Percentiles rank a stretch among this genome's conserved stretches.
phyloP scores from a whole-genome alignment of 2,329 filamentous ascomycete species.

The Peltaster fructicola region DNA sequence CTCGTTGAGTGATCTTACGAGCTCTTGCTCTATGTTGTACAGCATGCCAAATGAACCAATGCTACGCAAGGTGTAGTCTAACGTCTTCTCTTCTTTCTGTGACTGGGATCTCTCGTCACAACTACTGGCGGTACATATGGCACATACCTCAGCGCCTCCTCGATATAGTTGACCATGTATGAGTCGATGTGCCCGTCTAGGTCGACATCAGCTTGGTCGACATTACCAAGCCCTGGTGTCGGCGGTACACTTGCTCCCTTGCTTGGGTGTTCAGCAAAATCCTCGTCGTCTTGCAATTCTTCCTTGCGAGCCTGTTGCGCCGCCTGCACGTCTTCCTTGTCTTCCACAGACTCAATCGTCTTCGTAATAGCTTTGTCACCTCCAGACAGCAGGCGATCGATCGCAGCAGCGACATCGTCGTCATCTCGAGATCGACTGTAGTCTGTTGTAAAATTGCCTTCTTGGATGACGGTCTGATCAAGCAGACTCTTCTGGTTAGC shows the following conservation, averaged over 20 bases:
- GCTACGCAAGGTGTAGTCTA: no score
- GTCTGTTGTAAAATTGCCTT: constrained; percentile 94
- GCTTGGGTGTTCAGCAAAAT: constrained; percentile 40
- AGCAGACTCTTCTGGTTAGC: constrained; percentile 95
- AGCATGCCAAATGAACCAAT: no score
- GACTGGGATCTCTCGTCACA: no score
- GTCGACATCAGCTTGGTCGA: constrained; percentile 30
- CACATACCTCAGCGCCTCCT: constrained; percentile 11
- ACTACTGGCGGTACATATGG: no score
- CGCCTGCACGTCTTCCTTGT: constrained; percentile 77
- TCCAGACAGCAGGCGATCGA: constrained; percentile 63
- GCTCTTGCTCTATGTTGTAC: no score
- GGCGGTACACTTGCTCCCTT: constrained; percentile 23
- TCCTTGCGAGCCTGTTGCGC: constrained; percentile 80
- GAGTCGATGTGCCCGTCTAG: constrained; percentile 55
- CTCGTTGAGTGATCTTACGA: no score
- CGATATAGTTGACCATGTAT: constrained; percentile 21
- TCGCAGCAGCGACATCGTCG: constrained; percentile 59
- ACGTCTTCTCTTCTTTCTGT: no score
- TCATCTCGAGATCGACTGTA: constrained; percentile 42
- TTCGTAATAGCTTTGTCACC: constrained; percentile 47
- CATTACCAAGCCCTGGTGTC: constrained; percentile 18
- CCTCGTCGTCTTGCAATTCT: constrained; percentile 63
- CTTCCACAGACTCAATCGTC: constrained; percentile 77
- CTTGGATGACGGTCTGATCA: constrained; percentile 95